A percentile compares a stretch with the other conserved stretches of the same genome.
phyloP scores from a whole-genome alignment of 139 green algal genomes.

The Diplosphaera chodatii region DNA sequence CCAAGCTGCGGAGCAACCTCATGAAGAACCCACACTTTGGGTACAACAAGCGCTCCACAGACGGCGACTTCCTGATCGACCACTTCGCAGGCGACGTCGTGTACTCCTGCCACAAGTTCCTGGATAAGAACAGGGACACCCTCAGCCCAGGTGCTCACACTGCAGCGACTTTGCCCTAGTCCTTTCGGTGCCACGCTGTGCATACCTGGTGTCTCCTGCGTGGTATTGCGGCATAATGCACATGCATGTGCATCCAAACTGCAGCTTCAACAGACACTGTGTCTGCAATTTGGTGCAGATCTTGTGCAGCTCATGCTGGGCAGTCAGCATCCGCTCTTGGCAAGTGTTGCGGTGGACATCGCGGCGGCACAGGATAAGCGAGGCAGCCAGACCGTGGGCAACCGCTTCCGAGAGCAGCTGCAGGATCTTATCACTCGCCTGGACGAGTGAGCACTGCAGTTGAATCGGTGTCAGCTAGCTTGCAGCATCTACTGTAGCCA shows the following conservation, averaged over 20 bases:
- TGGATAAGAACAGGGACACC: conserved; percentile 83
- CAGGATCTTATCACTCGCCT: conserved; percentile 63
- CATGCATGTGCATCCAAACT: no score
- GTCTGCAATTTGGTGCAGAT: conserved; percentile 65
- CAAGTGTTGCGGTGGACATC: conserved; percentile 53
- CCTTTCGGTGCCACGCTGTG: no score
- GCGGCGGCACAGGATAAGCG: conserved; percentile 26
- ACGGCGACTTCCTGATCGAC: conserved; percentile 61
- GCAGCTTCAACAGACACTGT: no score
- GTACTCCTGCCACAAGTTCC: conserved; percentile 56
- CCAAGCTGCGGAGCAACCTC: conserved; percentile 43
- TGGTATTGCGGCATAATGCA: no score
- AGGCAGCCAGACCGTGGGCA: conserved; percentile 47
- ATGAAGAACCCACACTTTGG: conserved; percentile 41
- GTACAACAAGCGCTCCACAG: conserved; percentile 22
- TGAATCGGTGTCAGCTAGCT: no score
- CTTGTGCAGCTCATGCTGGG: conserved; percentile 68
- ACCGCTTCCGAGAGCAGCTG: conserved; percentile 69
- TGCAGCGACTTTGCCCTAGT: no score
- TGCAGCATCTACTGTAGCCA: no score
- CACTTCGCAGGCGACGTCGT: conserved; percentile 72
- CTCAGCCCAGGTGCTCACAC: conserved; percentile 36
- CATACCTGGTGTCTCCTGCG: no score
- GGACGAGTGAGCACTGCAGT: conserved; percentile 28
- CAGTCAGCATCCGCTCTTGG: conserved; percentile 34